These are phyloP conservation scores for Xylaria sp. DNA, from an alignment of 2,329 filamentous ascomycete genomes.

Conservation along the genomic window DNA sequence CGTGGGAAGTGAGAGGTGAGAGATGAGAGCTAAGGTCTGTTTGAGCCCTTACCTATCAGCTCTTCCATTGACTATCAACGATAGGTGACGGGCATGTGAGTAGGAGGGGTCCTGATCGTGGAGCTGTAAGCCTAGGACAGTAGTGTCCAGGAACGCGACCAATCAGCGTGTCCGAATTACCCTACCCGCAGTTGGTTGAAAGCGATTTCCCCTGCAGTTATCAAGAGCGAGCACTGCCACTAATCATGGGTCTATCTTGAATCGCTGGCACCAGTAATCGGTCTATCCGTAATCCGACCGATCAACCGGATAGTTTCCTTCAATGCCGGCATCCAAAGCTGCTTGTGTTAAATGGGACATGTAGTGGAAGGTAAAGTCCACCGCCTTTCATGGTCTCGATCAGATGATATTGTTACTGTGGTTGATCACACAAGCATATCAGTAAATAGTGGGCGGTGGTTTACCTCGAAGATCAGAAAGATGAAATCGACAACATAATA, in stretches of 20 bases:
- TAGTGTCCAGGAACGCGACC: not conserved
- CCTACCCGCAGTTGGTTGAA: not conserved
- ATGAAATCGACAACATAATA: too few species aligned
- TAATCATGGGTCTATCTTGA: not conserved
- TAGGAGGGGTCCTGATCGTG: not conserved
- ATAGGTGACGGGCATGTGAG: not conserved
- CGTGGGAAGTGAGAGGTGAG: too few species aligned
- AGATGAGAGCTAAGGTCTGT: too few species aligned
- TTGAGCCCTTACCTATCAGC: not conserved
- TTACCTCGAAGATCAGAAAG: too few species aligned
- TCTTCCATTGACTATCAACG: not conserved
- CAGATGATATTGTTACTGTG: too few species aligned
- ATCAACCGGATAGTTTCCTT: not conserved
- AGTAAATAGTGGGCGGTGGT: too few species aligned
- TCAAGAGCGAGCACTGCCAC: not conserved
- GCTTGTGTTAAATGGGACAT: too few species aligned
- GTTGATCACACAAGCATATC: too few species aligned
- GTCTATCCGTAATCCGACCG: not conserved
- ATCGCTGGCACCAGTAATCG: not conserved
- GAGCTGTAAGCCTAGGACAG: not conserved
- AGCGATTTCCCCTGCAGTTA: not conserved
- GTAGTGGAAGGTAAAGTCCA: too few species aligned
- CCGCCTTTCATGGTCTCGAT: too few species aligned
- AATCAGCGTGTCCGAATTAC: not conserved
- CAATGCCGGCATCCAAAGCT: too few species aligned